A percentile compares a stretch with the other conserved stretches of the same genome.
These are phyloP conservation scores for Fusarium sp. DNA, from an alignment of 2,329 filamentous ascomycete genomes.

Conservation along the genomic window DNA sequence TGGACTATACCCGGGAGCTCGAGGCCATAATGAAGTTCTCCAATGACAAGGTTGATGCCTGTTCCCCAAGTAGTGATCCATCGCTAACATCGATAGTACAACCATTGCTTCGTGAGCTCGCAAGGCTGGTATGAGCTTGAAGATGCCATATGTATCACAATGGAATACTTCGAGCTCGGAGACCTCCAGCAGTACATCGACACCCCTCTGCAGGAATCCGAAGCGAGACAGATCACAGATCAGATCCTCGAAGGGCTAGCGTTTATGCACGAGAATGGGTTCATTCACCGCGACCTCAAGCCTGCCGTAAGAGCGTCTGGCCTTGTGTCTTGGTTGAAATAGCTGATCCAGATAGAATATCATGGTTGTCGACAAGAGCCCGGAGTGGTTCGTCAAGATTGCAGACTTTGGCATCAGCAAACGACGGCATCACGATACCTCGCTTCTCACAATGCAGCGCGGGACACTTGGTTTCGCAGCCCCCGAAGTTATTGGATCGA, in stretches of 20 bases:
- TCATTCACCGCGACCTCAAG: neutral
- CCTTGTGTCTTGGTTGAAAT: neutral
- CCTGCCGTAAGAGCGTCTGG: neutral
- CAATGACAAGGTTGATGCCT: neutral
- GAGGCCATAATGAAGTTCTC: neutral
- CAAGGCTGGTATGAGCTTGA: neutral
- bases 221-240: neutral
- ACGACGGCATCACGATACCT: neutral
- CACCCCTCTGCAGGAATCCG: neutral
- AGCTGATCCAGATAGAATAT: neutral
- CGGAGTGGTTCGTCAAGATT: slow-evolving; percentile 2
- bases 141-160: neutral
- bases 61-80: neutral
- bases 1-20: neutral
- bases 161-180: neutral
- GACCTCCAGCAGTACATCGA: neutral
- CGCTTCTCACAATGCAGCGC: neutral
- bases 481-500: neutral
- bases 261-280: neutral
- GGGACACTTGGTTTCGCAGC: neutral
- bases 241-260: neutral
- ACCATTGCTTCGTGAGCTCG: neutral
- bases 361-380: neutral
- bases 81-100: neutral
- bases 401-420: slow-evolving; percentile 5